phyloP scores from a whole-genome alignment of 2,329 filamentous ascomycete species.

The Phoma sp. region DNA sequence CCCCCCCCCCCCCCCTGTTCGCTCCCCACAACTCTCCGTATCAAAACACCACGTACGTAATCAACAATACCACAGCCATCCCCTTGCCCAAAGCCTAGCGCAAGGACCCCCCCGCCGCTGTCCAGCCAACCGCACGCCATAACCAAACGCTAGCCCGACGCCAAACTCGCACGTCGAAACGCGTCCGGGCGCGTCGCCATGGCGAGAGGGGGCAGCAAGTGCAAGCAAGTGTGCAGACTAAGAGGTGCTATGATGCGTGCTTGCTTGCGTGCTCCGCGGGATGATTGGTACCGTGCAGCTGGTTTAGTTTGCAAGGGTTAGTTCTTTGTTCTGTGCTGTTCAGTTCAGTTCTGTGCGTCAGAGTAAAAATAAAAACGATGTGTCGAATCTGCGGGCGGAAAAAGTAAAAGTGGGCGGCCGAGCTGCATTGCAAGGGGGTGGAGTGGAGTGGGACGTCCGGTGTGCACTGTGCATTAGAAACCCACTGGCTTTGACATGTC shows the following conservation, averaged over 20 bases:
- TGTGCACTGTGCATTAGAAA: slow-evolving; percentile 13
- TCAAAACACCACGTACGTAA: background rate
- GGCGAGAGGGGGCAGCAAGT: background rate
- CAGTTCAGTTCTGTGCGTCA: too few relatives aligned
- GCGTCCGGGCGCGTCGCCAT: slow-evolving; percentile 20
- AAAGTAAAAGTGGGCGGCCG: slow-evolving; percentile 1
- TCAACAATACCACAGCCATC: background rate
- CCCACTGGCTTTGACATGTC: background rate
- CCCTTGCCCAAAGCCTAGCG: background rate
- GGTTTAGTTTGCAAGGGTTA: too few relatives aligned
- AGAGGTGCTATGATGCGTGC: too few relatives aligned
- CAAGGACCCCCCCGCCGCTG: slow-evolving; percentile 1
- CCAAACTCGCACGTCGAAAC: slow-evolving; percentile 20
- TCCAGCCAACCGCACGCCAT: background rate
- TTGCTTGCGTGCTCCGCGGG: too few relatives aligned
- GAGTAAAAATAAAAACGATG: background rate
- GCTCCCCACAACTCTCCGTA: background rate
- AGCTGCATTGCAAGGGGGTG: background rate
- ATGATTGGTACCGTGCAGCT: too few relatives aligned
- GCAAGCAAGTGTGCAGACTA: too few relatives aligned
- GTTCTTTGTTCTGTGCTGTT: background rate
- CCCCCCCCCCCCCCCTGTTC: too few relatives aligned
- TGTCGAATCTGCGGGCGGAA: background rate
- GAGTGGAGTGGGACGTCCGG: slow-evolving; percentile 3
- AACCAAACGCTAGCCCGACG: slow-evolving; percentile 1